Evolutionary conservation across 306 rosid genomes (phyloP).

Genomic region (Lathyrus sativus): DNA sequence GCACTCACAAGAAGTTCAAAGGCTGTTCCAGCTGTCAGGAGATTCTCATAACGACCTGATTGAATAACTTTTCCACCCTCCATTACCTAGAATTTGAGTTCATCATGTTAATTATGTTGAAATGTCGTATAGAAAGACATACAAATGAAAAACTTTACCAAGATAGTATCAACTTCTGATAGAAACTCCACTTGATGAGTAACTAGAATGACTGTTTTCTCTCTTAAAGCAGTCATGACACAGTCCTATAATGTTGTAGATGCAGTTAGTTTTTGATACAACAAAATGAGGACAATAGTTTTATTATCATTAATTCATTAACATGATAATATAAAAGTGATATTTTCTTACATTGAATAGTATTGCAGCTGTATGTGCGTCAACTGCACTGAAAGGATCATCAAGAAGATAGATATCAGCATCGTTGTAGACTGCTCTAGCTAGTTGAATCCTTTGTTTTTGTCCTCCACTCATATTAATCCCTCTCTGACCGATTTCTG

Average conservation of each 20-base stretch:
- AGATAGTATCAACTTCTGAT: constrained; percentile 59
- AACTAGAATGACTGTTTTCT: constrained; percentile 73
- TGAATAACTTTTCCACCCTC: constrained; percentile 59
- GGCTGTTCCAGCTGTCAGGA: constrained; percentile 67
- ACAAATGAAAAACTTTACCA: constrained; percentile 45
- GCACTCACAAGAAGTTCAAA: constrained; percentile 83
- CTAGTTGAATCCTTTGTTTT: constrained; percentile 85
- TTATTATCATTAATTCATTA: too few species aligned
- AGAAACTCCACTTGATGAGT: constrained; percentile 90
- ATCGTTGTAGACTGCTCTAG: constrained; percentile 77
- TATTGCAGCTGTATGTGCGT: constrained; percentile 73
- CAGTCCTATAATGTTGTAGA: constrained; percentile 59
- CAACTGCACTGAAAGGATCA: constrained; percentile 89
- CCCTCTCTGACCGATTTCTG: constrained; percentile 91
- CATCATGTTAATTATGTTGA: background rate
- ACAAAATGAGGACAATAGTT: too few species aligned
- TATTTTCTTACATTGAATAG: constrained; percentile 57
- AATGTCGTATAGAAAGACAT: background rate
- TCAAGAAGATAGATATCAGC: constrained; percentile 77
- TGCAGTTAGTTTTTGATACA: constrained; percentile 36
- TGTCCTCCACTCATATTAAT: constrained; percentile 93
- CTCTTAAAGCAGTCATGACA: constrained; percentile 61
- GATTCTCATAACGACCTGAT: constrained; percentile 72
- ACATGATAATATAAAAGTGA: background rate
- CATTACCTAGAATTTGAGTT: constrained; percentile 63